These are phyloP conservation scores for Ceratobasidium papillatum DNA, from an alignment of 1,284 basidiomycete species.

Conservation along the genomic window DNA sequence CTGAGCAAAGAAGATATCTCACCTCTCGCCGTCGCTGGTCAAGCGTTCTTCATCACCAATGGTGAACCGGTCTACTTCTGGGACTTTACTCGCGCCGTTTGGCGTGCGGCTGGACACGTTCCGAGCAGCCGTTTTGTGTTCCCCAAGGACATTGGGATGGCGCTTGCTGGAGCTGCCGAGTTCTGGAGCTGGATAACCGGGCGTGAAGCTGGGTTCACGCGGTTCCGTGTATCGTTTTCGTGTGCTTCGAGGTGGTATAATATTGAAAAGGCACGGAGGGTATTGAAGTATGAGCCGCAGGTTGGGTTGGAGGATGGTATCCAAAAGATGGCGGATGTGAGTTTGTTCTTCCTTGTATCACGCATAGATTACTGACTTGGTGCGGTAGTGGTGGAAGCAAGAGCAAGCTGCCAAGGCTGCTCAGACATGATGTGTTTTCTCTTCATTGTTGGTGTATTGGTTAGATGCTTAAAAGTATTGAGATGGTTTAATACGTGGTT, in stretches of 20 bases:
- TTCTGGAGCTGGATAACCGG: conserved; percentile 79
- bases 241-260: conserved; percentile 88
- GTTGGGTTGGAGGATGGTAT: conserved; percentile 92
- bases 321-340: conserved; percentile 75
- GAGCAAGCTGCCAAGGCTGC: conserved; percentile 25
- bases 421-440: neutral
- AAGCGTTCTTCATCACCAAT: conserved; percentile 97
- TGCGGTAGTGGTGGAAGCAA: conserved; percentile 39
- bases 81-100: conserved; percentile 91
- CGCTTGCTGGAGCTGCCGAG: conserved; percentile 77
- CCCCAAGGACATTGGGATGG: conserved; percentile 71
- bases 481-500: conserved; percentile 34
- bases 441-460: conserved; percentile 22
- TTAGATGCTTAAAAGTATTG: conserved; percentile 10
- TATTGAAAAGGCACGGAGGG: conserved; percentile 91
- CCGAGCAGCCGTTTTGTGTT: conserved; percentile 64
- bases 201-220: conserved; percentile 85
- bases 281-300: conserved; percentile 93
- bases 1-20: conserved; percentile 60
- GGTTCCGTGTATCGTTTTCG: conserved; percentile 81
- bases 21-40: conserved; percentile 83
- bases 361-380: neutral
- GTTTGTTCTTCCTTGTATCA: conserved; percentile 47
- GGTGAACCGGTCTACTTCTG: conserved; percentile 97
- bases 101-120: conserved; percentile 76